Conservation (phyloP, 2,329 filamentous ascomycete species). For the Lachnellula subtilissima region DNA sequence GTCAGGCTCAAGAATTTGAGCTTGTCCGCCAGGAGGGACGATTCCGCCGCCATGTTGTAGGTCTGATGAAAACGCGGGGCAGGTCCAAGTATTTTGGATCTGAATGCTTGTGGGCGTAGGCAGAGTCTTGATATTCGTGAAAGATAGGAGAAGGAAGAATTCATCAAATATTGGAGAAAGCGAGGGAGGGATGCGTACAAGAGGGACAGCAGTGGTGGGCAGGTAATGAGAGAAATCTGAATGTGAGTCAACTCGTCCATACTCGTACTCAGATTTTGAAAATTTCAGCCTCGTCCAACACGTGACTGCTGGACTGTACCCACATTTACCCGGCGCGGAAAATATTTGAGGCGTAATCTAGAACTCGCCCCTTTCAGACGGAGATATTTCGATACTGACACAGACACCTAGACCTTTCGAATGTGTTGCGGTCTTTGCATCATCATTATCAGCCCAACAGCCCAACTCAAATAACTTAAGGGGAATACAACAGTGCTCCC, state of each 20-base stretch:
- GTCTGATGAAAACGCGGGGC: conserved; percentile 10
- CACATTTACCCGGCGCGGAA: too few relatives aligned
- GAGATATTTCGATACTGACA: too few relatives aligned
- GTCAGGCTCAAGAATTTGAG: conserved; percentile 27
- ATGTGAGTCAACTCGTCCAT: neutral
- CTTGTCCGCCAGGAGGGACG: conserved; percentile 21
- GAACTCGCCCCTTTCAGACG: too few relatives aligned
- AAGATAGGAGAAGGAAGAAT: conserved; percentile 18
- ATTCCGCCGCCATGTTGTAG: conserved; percentile 23
- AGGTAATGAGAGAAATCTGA: neutral
- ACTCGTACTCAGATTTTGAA: too few relatives aligned
- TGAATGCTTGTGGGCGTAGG: conserved; percentile 3
- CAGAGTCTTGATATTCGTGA: conserved; percentile 16
- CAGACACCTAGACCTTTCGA: too few relatives aligned
- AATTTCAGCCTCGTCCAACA: too few relatives aligned
- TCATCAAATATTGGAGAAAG: conserved; percentile 22
- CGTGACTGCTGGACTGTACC: too few relatives aligned
- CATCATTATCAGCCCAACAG: too few relatives aligned
- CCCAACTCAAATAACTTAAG: too few relatives aligned
- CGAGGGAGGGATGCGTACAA: conserved; percentile 1
- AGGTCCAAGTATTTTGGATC: conserved; percentile 3
- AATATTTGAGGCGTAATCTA: too few relatives aligned
- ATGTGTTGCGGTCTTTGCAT: too few relatives aligned
- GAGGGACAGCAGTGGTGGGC: neutral
- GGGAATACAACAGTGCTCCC: too few relatives aligned